These are phyloP conservation scores for Colletotrichum plurivorum DNA, from an alignment of 2,329 filamentous ascomycete species.

Conservation along the genomic window DNA sequence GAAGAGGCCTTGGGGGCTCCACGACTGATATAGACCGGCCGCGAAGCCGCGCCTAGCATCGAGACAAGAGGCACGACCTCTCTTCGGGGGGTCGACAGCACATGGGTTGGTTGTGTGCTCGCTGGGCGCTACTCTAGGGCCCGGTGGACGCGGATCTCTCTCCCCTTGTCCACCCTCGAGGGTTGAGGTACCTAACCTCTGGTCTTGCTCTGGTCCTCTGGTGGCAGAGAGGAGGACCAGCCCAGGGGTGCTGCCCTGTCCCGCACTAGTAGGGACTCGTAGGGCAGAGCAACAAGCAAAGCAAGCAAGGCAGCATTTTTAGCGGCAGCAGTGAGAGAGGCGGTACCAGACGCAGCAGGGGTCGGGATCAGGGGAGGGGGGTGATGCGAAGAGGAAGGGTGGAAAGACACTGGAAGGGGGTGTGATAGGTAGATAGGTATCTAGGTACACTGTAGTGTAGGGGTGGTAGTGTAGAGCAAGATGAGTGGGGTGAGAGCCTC, in stretches of 20 bases:
- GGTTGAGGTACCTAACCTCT: constrained; percentile 16
- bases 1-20: constrained; percentile 38
- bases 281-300: constrained; percentile 40
- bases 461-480: no score
- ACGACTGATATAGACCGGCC: constrained; percentile 42
- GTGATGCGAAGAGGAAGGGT: constrained; percentile 11
- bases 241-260: constrained; percentile 16
- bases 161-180: constrained; percentile 8
- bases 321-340: constrained; percentile 11
- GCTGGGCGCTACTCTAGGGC: constrained; percentile 28
- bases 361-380: constrained; percentile 5
- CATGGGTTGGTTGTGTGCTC: constrained; percentile 30
- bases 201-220: no score
- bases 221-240: no score
- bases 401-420: background rate
- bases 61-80: constrained; percentile 28
- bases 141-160: constrained; percentile 34
- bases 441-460: no score
- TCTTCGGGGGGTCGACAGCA: background rate
- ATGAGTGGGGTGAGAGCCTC: no score
- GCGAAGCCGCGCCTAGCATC: constrained; percentile 31
- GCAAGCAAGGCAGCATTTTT: background rate
- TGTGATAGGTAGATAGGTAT: background rate
- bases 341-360: constrained; percentile 32
- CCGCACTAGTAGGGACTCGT: constrained; percentile 30